Evolutionary conservation across 2,329 filamentous ascomycete species (phyloP).

Genomic region (Pyrenophora graminea): DNA sequence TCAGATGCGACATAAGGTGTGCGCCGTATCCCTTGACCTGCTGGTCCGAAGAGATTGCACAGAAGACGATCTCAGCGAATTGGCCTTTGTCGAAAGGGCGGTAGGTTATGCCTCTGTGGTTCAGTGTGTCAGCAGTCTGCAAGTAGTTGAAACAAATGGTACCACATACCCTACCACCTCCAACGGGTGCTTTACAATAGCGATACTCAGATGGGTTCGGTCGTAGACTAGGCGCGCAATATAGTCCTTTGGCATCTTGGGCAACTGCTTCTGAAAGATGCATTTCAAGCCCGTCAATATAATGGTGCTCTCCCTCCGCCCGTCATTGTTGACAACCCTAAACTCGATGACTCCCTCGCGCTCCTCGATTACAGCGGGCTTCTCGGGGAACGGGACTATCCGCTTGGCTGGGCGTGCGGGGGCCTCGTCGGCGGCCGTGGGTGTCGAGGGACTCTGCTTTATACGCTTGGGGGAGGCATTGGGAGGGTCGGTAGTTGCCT

Average conservation of each 20-base stretch:
- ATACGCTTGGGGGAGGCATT: constrained; percentile 65
- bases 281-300: constrained; percentile 95
- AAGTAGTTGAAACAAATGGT: background rate
- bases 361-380: constrained; percentile 92
- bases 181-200: constrained; percentile 94
- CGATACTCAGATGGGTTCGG: constrained; percentile 91
- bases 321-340: constrained; percentile 96
- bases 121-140: background rate
- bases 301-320: constrained; percentile 82
- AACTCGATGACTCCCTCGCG: constrained; percentile 94
- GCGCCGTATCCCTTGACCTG: constrained; percentile 98
- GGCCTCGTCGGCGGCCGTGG: constrained; percentile 39
- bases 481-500: constrained; percentile 70
- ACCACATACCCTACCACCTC: constrained; percentile 73
- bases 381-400: constrained; percentile 86
- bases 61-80: constrained; percentile 99
- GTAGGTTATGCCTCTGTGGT: constrained; percentile 84
- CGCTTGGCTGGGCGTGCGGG: constrained; percentile 55
- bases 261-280: constrained; percentile 97
- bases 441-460: constrained; percentile 42
- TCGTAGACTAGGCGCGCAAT: constrained; percentile 98
- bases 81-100: constrained; percentile 87
- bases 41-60: constrained; percentile 94
- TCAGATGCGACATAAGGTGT: constrained; percentile 96
- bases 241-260: constrained; percentile 99